Percentiles rank a stretch among this genome's conserved stretches.
phyloP scores from a whole-genome alignment of 441 rosid genomes.

The Theobroma grandiflorum region DNA sequence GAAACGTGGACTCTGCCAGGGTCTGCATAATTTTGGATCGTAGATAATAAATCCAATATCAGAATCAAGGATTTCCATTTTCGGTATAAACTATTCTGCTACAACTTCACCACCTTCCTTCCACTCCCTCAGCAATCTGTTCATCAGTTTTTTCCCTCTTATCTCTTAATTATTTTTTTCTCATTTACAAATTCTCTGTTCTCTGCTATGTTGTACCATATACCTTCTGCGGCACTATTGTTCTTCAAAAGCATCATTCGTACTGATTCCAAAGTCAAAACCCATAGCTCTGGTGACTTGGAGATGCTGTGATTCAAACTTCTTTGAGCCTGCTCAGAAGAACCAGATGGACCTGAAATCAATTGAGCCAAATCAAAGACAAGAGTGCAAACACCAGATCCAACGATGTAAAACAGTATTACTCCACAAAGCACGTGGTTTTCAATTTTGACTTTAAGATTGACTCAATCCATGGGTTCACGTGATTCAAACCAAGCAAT shows the following conservation, averaged over 20 bases:
- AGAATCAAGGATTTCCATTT: too few species aligned
- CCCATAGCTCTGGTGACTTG: neutral
- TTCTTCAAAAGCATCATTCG: neutral
- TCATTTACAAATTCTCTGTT: neutral
- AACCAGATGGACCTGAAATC: neutral
- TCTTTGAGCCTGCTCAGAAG: neutral
- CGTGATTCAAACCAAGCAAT: neutral
- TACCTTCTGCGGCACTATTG: neutral
- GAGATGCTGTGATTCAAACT: neutral
- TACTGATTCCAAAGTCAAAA: neutral
- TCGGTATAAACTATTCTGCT: neutral
- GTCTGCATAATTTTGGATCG: too few species aligned
- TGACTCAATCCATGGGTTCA: neutral
- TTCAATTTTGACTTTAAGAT: neutral
- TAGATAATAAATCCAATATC: too few species aligned
- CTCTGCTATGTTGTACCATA: neutral
- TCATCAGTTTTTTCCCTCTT: neutral
- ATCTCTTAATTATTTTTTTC: neutral
- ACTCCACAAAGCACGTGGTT: neutral
- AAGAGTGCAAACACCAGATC: neutral
- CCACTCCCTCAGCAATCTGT: neutral
- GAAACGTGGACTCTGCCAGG: too few species aligned
- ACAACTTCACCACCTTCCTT: neutral
- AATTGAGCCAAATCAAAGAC: neutral
- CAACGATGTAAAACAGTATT: neutral